A percentile compares a stretch with the other conserved stretches of the same genome.
Evolutionary conservation across 75 land plant genomes (phyloP).

Genomic region (Adiantum capillusveneris): DNA sequence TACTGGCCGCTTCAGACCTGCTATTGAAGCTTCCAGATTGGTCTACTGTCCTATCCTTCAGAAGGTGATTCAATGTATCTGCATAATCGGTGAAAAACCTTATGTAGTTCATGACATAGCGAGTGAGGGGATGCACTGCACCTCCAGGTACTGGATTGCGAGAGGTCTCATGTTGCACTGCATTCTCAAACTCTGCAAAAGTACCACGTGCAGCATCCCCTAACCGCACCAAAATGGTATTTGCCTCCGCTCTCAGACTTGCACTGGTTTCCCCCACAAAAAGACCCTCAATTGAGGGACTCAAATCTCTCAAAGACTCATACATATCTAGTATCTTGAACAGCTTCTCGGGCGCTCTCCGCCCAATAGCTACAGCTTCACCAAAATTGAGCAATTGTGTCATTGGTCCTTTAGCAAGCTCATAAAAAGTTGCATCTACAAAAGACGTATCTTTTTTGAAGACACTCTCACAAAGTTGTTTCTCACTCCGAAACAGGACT

Average conservation of each 20-base stretch:
- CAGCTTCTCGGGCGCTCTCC: slow-evolving; percentile 58
- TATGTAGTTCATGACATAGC: slow-evolving; percentile 76
- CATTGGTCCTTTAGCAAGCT: slow-evolving; percentile 40
- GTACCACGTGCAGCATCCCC: slow-evolving; percentile 57
- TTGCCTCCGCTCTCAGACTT: slow-evolving; percentile 30
- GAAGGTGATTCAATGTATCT: slow-evolving; percentile 36
- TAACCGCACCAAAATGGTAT: slow-evolving; percentile 26
- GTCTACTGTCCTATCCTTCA: background rate
- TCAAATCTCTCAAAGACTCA: slow-evolving; percentile 52
- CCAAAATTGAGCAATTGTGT: slow-evolving; percentile 58
- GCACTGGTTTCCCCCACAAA: slow-evolving; percentile 39
- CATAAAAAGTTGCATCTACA: slow-evolving; percentile 51
- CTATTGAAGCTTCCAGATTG: background rate
- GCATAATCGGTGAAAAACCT: slow-evolving; percentile 52
- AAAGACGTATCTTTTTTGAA: slow-evolving; percentile 31
- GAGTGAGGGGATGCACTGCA: slow-evolving; percentile 71
- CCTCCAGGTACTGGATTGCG: slow-evolving; percentile 41
- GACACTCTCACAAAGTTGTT: slow-evolving; percentile 57
- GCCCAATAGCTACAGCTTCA: slow-evolving; percentile 52
- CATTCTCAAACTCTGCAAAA: slow-evolving; percentile 62
- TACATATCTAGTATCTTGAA: slow-evolving; percentile 70
- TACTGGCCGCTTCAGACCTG: background rate
- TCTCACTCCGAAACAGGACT: slow-evolving; percentile 72
- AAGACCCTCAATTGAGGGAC: slow-evolving; percentile 45
- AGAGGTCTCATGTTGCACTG: slow-evolving; percentile 46